Evolutionary conservation across 2,329 filamentous ascomycete genomes (phyloP).

Genomic region (Nemania bipapillata): DNA sequence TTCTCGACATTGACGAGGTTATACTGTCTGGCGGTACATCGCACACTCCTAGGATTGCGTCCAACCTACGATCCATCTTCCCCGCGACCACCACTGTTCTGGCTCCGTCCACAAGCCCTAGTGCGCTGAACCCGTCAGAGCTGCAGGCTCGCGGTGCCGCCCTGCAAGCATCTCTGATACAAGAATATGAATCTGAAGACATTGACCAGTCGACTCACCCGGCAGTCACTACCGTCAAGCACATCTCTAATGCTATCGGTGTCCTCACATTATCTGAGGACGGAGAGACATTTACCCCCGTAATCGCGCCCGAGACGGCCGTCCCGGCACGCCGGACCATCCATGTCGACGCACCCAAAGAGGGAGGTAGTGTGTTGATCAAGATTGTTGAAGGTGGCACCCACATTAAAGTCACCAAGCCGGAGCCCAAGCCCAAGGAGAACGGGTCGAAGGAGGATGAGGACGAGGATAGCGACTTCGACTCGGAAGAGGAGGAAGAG

Average conservation of each 20-base stretch:
- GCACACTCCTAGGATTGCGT: constrained; percentile 92
- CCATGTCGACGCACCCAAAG: constrained; percentile 78
- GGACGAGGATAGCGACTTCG: constrained; percentile 68
- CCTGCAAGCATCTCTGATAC: constrained; percentile 92
- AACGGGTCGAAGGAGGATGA: constrained; percentile 65
- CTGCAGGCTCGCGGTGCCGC: constrained; percentile 88
- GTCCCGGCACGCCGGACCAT: constrained; percentile 87
- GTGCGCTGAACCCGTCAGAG: constrained; percentile 92
- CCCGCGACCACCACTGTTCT: constrained; percentile 79
- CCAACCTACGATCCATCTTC: constrained; percentile 82
- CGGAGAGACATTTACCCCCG: constrained; percentile 76
- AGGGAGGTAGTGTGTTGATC: constrained; percentile 87
- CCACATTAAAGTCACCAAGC: constrained; percentile 93
- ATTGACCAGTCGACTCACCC: constrained; percentile 97
- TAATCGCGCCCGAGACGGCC: constrained; percentile 87
- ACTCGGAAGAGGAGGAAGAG: constrained; percentile 79
- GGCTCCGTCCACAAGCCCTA: constrained; percentile 80
- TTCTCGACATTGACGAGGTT: constrained; percentile 93
- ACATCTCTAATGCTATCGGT: constrained; percentile 88
- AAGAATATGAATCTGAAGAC: constrained; percentile 92
- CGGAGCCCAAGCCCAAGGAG: constrained; percentile 79
- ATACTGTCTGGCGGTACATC: constrained; percentile 91
- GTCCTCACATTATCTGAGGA: constrained; percentile 72
- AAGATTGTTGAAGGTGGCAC: constrained; percentile 88
- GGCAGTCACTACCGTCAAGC: constrained; percentile 91